Evolutionary conservation across 2,329 filamentous ascomycete species (phyloP).

Genomic region (Claviceps digitariae): DNA sequence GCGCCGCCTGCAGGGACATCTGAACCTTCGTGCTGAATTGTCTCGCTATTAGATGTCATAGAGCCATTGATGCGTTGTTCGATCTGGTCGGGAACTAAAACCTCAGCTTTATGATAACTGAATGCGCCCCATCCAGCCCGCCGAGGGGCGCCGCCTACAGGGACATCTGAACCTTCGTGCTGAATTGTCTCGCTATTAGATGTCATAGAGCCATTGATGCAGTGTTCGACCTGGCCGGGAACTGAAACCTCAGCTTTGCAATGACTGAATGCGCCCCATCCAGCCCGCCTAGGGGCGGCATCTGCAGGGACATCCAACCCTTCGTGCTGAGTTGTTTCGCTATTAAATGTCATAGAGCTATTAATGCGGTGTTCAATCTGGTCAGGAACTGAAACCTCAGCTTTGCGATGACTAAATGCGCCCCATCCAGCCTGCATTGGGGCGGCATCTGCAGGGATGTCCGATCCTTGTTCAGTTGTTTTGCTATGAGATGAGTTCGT

Average conservation of each 20-base stretch:
- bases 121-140: constrained; percentile 11
- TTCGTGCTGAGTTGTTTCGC: not conserved
- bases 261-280: constrained; percentile 12
- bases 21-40: not conserved
- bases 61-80: constrained; percentile 7
- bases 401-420: constrained; percentile 11
- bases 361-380: constrained; percentile 7
- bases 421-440: constrained; percentile 10
- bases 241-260: constrained; percentile 7
- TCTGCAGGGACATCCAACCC: constrained; percentile 1
- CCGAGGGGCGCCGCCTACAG: constrained; percentile 3
- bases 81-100: constrained; percentile 2
- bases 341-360: too few species aligned
- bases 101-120: constrained; percentile 10
- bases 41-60: too few species aligned
- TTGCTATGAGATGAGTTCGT: too few species aligned
- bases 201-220: constrained; percentile 9
- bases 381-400: constrained; percentile 3
- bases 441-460: constrained; percentile 1
- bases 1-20: constrained; percentile 1
- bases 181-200: too few species aligned
- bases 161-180: constrained; percentile 1
- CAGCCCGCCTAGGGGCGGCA: constrained; percentile 5
- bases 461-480: not conserved
- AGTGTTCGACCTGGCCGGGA: constrained; percentile 4